Evolutionary conservation across 331 rosid genomes (phyloP), one percentile per base, ranked within the genome.

Genomic region (Spiraea crenata): DNA sequence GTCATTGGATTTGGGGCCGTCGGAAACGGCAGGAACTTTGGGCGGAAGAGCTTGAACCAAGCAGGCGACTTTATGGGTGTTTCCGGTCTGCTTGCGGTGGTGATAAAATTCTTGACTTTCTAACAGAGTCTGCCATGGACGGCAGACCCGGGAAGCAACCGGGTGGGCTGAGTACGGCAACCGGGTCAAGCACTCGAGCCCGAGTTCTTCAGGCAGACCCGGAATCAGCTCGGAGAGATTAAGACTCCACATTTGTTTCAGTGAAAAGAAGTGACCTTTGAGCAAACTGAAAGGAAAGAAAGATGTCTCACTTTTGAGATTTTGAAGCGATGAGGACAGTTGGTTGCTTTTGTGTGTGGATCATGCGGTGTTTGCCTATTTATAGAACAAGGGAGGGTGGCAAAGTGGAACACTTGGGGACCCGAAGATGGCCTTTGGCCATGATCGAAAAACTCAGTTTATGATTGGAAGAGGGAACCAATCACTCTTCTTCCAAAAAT

Each of bases 101-200:
- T 4, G 0, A 69, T 84, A 89, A 50, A 89, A 89, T 0, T 79
- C 80, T 6, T 82, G 74, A 68, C 89, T 84, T n/a, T 72, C 70
- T 40, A 92, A 69, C 3, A 92, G 75, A n/a, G 47, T 40, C 4
- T 79, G 85, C 98, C 98, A 92, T 9, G 81, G 85, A 35, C 83
- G 78, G 77, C 86, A 83, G 57, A 88, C 96, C 48, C 85, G 85
- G 79, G 86, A 73, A 12, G 91, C 91, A 17, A 74, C 65, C 11
- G 79, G 86, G 80, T 89, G 83, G 14, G 72, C 65, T 1, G 86
- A 68, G 83, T 76, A 83, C 41, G 87, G 89, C 38, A 89, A 54
- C 3, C 98, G 86, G 74, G 83, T 80, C 15, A 92, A 52, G 49
- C 98, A 92, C 51, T 89, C 96, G 25, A 92, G 87, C 0, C 92